Percentiles rank a stretch among this genome's conserved stretches.
Conservation (phyloP, 176 grass and related monocot genomes). For the Rhynchospora breviuscula region DNA sequence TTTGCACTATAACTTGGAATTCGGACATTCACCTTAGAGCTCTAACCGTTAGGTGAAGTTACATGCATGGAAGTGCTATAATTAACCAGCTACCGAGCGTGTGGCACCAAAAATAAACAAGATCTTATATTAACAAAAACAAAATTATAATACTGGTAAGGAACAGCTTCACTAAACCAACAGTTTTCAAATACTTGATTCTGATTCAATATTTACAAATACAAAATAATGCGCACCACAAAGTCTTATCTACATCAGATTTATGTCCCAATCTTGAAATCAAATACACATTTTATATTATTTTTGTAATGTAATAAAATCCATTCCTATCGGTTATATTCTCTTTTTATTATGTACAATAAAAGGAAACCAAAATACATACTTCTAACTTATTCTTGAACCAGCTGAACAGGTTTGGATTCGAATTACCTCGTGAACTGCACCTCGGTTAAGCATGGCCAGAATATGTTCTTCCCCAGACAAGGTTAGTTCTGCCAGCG, state of each 20-base stretch:
- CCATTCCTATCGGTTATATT: too few relatives aligned
- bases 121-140: not conserved
- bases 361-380: not conserved
- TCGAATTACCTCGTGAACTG: constrained; percentile 68
- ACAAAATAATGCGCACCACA: not conserved
- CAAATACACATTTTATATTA: not conserved
- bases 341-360: not conserved
- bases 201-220: not conserved
- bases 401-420: constrained; percentile 47
- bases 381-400: not conserved
- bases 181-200: not conserved
- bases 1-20: not conserved
- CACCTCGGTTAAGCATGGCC: constrained; percentile 59
- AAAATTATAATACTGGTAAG: not conserved
- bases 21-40: not conserved
- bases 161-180: not conserved
- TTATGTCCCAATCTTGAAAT: not conserved
- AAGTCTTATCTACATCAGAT: not conserved
- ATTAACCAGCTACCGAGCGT: not conserved
- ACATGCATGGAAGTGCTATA: not conserved
- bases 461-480: constrained; percentile 40
- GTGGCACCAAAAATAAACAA: not conserved
- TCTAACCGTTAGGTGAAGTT: not conserved
- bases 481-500: constrained; percentile 45
- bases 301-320: not conserved